Evolutionary conservation across 768 basidiomycete genomes (phyloP).

Genomic region (Xerocomellus dryophilus): DNA sequence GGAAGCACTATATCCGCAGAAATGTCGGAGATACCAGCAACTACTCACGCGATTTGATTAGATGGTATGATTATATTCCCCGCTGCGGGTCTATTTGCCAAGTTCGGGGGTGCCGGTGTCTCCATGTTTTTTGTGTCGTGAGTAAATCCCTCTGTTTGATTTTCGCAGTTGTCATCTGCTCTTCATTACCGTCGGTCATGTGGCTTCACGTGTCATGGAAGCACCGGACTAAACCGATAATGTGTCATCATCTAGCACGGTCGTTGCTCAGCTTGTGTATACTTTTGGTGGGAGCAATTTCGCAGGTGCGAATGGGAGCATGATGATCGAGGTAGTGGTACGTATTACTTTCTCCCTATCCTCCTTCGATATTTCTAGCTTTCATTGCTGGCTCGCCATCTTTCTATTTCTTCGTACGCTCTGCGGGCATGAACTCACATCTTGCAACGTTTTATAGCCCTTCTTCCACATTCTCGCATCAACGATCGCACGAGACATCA

Average conservation of each 20-base stretch:
- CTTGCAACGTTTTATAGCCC: slow-evolving; percentile 47
- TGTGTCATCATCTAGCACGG: slow-evolving; percentile 42
- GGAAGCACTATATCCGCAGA: background rate
- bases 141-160: slow-evolving; percentile 23
- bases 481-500: slow-evolving; percentile 64
- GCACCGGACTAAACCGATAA: background rate
- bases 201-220: background rate
- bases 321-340: slow-evolving; percentile 99
- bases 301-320: slow-evolving; percentile 85
- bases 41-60: slow-evolving; percentile 27
- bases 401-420: background rate
- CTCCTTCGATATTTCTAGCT: background rate
- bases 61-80: slow-evolving; percentile 98
- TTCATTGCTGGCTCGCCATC: background rate
- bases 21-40: background rate
- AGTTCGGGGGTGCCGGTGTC: slow-evolving; percentile 84
- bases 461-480: slow-evolving; percentile 93
- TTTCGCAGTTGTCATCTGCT: background rate
- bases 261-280: slow-evolving; percentile 82
- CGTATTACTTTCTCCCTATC: slow-evolving; percentile 28
- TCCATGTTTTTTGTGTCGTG: slow-evolving; percentile 93
- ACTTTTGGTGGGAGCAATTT: slow-evolving; percentile 86
- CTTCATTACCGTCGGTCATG: slow-evolving; percentile 4
- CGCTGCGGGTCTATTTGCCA: slow-evolving; percentile 70
- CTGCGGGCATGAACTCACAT: background rate